Percentiles rank a stretch among this genome's conserved stretches.
Evolutionary conservation across 768 basidiomycete genomes (phyloP).

Genomic region (Russula sp.): DNA sequence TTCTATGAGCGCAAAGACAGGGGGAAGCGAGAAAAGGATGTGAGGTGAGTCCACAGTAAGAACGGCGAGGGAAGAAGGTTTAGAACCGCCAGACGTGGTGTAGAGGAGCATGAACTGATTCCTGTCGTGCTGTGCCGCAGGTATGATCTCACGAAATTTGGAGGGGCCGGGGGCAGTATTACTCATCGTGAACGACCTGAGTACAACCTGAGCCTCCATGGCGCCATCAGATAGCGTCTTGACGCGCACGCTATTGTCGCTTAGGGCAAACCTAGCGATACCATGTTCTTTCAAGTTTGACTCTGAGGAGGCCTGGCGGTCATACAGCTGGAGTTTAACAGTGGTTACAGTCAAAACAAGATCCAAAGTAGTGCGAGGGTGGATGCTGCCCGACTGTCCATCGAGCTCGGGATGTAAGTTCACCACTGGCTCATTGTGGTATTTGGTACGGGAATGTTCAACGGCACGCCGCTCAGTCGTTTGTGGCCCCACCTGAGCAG

Average conservation of each 20-base stretch:
- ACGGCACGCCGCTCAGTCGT: conserved; percentile 17
- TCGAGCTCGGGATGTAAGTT: conserved; percentile 58
- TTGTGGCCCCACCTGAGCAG: conserved; percentile 27
- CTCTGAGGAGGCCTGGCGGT: conserved; percentile 49
- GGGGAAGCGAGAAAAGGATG: conserved; percentile 88
- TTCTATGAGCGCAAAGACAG: conserved; percentile 78
- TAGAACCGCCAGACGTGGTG: conserved; percentile 57
- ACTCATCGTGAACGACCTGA: conserved; percentile 88
- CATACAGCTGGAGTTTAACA: conserved; percentile 84
- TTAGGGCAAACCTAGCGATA: conserved; percentile 79
- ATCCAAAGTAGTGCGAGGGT: conserved; percentile 62
- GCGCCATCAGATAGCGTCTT: conserved; percentile 79
- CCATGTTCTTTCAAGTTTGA: conserved; percentile 63
- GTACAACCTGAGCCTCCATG: conserved; percentile 77
- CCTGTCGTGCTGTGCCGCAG: conserved; percentile 76
- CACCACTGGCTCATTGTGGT: conserved; percentile 17
- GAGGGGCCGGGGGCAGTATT: conserved; percentile 79
- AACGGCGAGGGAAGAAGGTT: conserved; percentile 59
- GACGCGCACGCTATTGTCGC: conserved; percentile 67
- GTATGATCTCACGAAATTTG: conserved; percentile 91
- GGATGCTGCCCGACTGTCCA: conserved; percentile 23
- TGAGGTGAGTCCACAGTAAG: conserved; percentile 89
- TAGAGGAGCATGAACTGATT: conserved; percentile 95
- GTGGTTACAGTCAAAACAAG: conserved; percentile 60
- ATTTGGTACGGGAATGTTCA: conserved; percentile 16